Base-by-base conservation (phyloP, 2,329 filamentous ascomycete species). In the Scortechinia acanthostroma region DNA sequence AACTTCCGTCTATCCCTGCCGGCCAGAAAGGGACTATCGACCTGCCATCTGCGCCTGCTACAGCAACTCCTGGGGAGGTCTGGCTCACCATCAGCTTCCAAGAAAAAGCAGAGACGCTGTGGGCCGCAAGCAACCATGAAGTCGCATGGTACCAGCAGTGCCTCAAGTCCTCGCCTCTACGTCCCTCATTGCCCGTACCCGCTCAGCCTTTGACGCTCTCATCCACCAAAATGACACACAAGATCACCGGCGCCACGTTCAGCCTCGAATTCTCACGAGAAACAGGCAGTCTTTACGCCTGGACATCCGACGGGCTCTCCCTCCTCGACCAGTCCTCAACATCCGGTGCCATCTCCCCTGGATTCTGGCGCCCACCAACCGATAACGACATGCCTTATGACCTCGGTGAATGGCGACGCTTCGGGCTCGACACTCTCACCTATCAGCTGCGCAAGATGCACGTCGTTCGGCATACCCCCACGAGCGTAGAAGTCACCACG, bases 321-420 rank as follows among this genome's bases (percentile, higher is more conserved):
- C 48, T 74, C 0, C 55, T 74, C 60, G n/a, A n/a, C n/a, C n/a
- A n/a, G n/a, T n/a, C 68, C 1, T 55, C 49, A 25, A 61, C 60
- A 2, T 52, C 58, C 4, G 58, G 60, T 3, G 68, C 65, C 19
- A 57, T 71, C 15, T 52, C 58, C 5, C 68, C 75, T 1, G 64
- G 68, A 4, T 77, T 86, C 60, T 85, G 79, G 71, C 76, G 81
- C 3, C 76, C 81, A 0, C 71, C 73, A 14, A 86, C 80, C 0
- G 77, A 86, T 58, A 86, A 86, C 52, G 82, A 86, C 53, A 62
- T 65, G 0, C 69, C 74, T 0, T 54, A 60, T 15, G 73, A 76
- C 10, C 66, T 74, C 3, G 70, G 68, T 3, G 76, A 83, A 51
- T 86, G 81, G 80, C 62, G 69, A 40, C 64, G 69, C 16, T 71